These are phyloP conservation scores for Naganishia liquefaciens DNA, from an alignment of 1,284 basidiomycete species.

Conservation along the genomic window DNA sequence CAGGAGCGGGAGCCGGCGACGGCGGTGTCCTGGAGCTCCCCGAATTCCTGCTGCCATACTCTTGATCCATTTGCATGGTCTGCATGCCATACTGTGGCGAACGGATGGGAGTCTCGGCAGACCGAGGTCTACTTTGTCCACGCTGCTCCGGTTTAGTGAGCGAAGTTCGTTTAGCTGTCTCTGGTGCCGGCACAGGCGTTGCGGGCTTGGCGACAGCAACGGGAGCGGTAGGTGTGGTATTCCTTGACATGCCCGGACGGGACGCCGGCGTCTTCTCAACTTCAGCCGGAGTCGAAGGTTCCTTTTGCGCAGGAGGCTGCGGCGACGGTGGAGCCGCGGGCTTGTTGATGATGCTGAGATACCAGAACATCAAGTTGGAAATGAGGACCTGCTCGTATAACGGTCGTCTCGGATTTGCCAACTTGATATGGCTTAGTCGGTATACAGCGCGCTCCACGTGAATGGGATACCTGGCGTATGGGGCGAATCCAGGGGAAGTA, in stretches of 20 bases:
- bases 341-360: constrained; percentile 93
- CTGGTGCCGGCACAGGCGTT: constrained; percentile 18
- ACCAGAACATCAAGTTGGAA: constrained; percentile 99
- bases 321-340: constrained; percentile 49
- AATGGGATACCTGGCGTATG: constrained; percentile 85
- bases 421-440: constrained; percentile 93
- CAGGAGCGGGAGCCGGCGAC: constrained; percentile 15
- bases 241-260: background rate
- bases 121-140: constrained; percentile 41
- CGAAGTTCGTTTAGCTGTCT: constrained; percentile 42
- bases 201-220: background rate
- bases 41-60: constrained; percentile 50
- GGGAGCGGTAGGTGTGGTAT: constrained; percentile 6
- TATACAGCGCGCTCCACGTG: constrained; percentile 98
- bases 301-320: constrained; percentile 54
- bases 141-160: constrained; percentile 49
- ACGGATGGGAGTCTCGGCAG: constrained; percentile 74
- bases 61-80: constrained; percentile 85
- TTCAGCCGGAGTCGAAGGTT: constrained; percentile 39
- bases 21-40: constrained; percentile 23
- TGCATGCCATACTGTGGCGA: constrained; percentile 91
- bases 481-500: constrained; percentile 62
- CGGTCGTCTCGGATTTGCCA: constrained; percentile 92
- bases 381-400: constrained; percentile 98
- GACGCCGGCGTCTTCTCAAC: constrained; percentile 35